Evolutionary conservation across 75 land plant species (phyloP).

Genomic region (Sequoiadendron giganteum): DNA sequence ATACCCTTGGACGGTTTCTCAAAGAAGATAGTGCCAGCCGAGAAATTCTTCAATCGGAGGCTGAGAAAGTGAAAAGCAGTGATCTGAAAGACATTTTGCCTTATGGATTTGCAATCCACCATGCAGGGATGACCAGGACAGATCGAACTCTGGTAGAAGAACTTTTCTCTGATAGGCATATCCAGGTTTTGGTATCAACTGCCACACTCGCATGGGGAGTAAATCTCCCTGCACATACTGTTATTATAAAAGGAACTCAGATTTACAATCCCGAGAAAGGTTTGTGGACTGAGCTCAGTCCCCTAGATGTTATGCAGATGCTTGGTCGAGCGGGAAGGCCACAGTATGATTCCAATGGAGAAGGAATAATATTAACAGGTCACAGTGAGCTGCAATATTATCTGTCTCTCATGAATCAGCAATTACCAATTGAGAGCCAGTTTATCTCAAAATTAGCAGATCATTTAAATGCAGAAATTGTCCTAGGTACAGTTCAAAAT

Average conservation of each 20-base stretch:
- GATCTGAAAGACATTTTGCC: constrained; percentile 83
- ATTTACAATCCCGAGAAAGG: constrained; percentile 95
- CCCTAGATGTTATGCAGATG: constrained; percentile 98
- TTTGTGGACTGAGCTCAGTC: constrained; percentile 94
- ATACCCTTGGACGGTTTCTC: constrained; percentile 79
- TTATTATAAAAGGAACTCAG: constrained; percentile 93
- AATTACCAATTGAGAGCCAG: constrained; percentile 96
- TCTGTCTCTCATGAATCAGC: constrained; percentile 46
- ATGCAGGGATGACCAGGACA: constrained; percentile 79
- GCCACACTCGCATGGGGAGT: constrained; percentile 99
- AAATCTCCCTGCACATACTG: constrained; percentile 91
- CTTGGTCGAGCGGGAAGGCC: constrained; percentile 97
- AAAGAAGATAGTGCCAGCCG: constrained; percentile 92
- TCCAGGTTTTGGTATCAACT: constrained; percentile 77
- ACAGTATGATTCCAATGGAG: constrained; percentile 89
- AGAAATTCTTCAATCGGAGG: constrained; percentile 83
- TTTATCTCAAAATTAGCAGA: constrained; percentile 92
- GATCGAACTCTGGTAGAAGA: constrained; percentile 88
- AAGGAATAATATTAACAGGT: constrained; percentile 90
- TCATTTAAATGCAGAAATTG: constrained; percentile 96
- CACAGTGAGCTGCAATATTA: constrained; percentile 75
- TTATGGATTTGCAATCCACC: constrained; percentile 96
- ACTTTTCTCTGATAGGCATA: constrained; percentile 84
- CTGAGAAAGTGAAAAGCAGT: constrained; percentile 74
- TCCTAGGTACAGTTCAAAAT: constrained; percentile 92